phyloP scores from a whole-genome alignment of 1,139 yeast species.

The Suhomyces terraborum region DNA sequence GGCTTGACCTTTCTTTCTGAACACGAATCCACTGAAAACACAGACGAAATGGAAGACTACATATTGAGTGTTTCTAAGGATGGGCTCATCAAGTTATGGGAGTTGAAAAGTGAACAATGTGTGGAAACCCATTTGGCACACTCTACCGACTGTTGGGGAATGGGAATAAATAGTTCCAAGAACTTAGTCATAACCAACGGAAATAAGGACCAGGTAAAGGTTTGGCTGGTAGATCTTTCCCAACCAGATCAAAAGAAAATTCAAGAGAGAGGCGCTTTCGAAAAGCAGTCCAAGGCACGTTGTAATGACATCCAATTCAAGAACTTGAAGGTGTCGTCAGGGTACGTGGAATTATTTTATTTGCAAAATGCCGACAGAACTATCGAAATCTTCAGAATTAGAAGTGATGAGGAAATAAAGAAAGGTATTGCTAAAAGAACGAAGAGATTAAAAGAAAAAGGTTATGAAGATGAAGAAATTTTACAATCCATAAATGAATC shows the following conservation, averaged over 20 bases:
- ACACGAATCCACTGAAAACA: conserved; percentile 31
- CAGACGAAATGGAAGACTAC: conserved; percentile 65
- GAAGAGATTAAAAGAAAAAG: conserved; percentile 76
- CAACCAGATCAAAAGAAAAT: conserved; percentile 57
- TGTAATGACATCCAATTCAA: conserved; percentile 64
- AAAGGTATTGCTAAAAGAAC: conserved; percentile 80
- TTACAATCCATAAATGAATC: conserved; percentile 53
- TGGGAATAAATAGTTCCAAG: conserved; percentile 48
- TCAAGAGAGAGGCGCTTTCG: conserved; percentile 63
- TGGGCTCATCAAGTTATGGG: conserved; percentile 93
- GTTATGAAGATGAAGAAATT: conserved; percentile 61
- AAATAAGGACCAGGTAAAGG: conserved; percentile 75
- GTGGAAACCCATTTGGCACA: conserved; percentile 94
- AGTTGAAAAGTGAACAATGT: conserved; percentile 83
- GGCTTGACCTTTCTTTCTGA: conserved; percentile 57
- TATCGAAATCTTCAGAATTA: conserved; percentile 76
- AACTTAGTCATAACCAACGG: conserved; percentile 69
- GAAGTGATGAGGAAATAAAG: conserved; percentile 75
- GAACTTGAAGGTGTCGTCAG: conserved; percentile 29
- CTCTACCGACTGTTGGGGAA: conserved; percentile 89
- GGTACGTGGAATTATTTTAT: conserved; percentile 51
- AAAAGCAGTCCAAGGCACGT: conserved; percentile 78
- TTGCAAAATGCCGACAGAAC: conserved; percentile 80
- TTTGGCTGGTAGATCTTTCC: conserved; percentile 69
- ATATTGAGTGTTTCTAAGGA: conserved; percentile 81